Evolutionary conservation across 2,329 filamentous ascomycete genomes (phyloP), one percentile per base, ranked within the genome.

Genomic region (Neopestalotiopsis sp.): DNA sequence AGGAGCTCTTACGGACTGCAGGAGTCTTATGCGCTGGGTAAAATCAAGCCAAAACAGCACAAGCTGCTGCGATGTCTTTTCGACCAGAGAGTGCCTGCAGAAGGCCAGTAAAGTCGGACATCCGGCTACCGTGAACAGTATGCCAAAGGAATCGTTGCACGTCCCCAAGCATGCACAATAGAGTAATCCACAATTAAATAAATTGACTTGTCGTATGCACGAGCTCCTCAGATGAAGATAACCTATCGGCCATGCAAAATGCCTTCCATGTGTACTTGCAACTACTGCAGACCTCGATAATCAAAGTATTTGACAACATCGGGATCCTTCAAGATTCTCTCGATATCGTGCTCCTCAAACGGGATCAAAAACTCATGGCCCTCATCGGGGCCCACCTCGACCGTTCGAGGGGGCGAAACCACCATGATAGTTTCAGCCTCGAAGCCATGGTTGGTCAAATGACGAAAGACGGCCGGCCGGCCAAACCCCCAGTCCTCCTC

Each of bases 271-370:
- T 10, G 6, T 3, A 30, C 28, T 59, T 28, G 1, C 4, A 59
- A 3, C 34, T 40, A 62, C 10, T 62, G 59, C 59, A 62, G 14
- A 7, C 32, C 59, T 40, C 59, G 40, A 24, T 62, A 65, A 13
- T 65, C 42, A 65, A 53, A 65, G 42, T 65, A 24, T 34, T 49
- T 65, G 20, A 38, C 14, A 13, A 65, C 62, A 28, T 49, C 45
- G 14, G 62, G 62, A 53, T 65, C n/a, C 7, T 65, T n/a, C 20
- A 65, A 24, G 7, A 65, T 20, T 10, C 20, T 32, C 10, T 45
- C 30, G 6, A 53, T 32, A 65, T 30, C 45, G 42, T 56, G 38
- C 62, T 65, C 38, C 42, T 65, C 62, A 56, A 65, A 65, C 5
- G 62, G 62, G 24, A 65, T 65, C 5, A 65, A 14, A 65, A 65